Evolutionary conservation across 1,139 yeast genomes (phyloP).

Genomic region (Sugiyamaella sp.): DNA sequence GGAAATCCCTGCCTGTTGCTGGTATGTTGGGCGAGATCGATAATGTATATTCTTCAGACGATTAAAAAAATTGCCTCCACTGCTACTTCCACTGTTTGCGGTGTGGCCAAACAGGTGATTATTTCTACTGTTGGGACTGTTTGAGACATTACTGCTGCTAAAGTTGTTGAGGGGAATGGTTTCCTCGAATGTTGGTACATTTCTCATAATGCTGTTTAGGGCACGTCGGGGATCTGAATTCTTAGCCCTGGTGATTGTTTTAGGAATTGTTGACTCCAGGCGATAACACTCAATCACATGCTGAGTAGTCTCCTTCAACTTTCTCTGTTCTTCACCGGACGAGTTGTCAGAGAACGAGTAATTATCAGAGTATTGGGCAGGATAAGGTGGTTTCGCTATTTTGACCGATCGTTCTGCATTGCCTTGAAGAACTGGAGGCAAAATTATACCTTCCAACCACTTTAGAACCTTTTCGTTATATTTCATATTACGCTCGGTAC

Average conservation of each 20-base stretch:
- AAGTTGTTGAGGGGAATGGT: too few relatives aligned
- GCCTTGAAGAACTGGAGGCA: constrained; percentile 5
- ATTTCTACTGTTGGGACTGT: too few relatives aligned
- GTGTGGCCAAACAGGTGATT: too few relatives aligned
- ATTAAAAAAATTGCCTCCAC: constrained; percentile 2
- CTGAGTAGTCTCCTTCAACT: constrained; percentile 27
- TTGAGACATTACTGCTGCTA: neutral
- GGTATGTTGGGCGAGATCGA: constrained; percentile 1
- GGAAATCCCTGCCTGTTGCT: neutral
- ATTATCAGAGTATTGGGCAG: too few relatives aligned
- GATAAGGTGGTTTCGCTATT: constrained; percentile 18
- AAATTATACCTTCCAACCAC: constrained; percentile 28
- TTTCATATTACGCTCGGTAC: constrained; percentile 33
- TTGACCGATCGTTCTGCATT: neutral
- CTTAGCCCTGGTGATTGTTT: too few relatives aligned
- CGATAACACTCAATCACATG: constrained; percentile 27
- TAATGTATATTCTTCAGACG: constrained; percentile 14
- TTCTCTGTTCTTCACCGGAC: constrained; percentile 28
- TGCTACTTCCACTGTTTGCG: too few relatives aligned
- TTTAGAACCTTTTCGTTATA: constrained; percentile 29
- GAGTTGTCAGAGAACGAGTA: constrained; percentile 18
- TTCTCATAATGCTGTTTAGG: too few relatives aligned
- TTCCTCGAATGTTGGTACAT: too few relatives aligned
- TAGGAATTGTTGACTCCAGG: constrained; percentile 24
- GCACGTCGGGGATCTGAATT: too few relatives aligned